A percentile compares a stretch with the other conserved stretches of the same genome.
Evolutionary conservation across 2,329 filamentous ascomycete species (phyloP).

Genomic region (Monilinia vaccinii-corymbosi): DNA sequence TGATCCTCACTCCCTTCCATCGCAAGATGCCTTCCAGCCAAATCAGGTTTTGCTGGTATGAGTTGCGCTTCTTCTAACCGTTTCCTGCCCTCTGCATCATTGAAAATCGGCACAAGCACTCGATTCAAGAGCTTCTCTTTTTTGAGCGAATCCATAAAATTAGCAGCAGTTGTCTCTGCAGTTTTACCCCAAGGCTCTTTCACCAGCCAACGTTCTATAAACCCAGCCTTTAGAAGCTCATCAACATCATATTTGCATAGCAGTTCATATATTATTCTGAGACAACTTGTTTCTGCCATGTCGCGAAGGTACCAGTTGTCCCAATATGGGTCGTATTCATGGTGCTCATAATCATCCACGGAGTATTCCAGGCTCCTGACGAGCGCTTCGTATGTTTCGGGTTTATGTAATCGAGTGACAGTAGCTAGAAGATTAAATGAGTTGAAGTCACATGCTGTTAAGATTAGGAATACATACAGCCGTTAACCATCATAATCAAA

Average conservation of each 20-base stretch:
- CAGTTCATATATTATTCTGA: conserved; percentile 39
- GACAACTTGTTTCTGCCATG: conserved; percentile 49
- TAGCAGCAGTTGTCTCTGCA: conserved; percentile 43
- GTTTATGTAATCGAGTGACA: conserved; percentile 22
- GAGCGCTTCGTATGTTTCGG: conserved; percentile 37
- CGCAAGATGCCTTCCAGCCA: conserved; percentile 27
- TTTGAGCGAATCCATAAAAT: conserved; percentile 35
- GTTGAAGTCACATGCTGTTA: not conserved
- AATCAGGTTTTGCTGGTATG: conserved; percentile 14
- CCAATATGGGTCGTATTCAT: conserved; percentile 46
- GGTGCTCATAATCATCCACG: conserved; percentile 40
- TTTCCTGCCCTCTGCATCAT: conserved; percentile 19
- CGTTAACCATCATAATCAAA: conserved; percentile 46
- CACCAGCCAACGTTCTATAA: conserved; percentile 66
- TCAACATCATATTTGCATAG: conserved; percentile 48
- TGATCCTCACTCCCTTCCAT: conserved; percentile 43
- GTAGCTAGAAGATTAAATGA: conserved; percentile 15
- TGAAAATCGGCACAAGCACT: conserved; percentile 35
- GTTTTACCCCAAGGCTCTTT: conserved; percentile 60
- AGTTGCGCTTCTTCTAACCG: conserved; percentile 25
- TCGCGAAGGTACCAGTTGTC: conserved; percentile 57
- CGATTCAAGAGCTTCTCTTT: conserved; percentile 33
- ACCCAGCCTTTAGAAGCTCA: conserved; percentile 50
- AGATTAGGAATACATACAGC: conserved; percentile 29
- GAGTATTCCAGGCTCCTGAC: conserved; percentile 52